phyloP scores from a whole-genome alignment of 2,329 filamentous ascomycete genomes.

The Arthrinium puccinioides region DNA sequence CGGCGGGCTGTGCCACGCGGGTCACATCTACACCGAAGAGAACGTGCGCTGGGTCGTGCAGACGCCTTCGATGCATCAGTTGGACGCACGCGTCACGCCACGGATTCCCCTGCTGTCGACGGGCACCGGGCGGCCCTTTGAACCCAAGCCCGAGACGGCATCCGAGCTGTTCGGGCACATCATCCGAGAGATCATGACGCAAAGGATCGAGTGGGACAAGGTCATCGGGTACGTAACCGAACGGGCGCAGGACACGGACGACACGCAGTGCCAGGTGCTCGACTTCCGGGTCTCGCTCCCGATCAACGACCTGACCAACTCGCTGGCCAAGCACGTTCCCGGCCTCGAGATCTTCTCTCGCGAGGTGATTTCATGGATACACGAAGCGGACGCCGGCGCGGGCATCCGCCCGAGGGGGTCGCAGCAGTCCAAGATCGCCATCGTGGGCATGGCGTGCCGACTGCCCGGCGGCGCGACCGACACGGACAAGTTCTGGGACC shows the following conservation, averaged over 20 bases:
- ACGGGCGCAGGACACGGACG: no score
- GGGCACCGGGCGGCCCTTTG: conserved; percentile 19
- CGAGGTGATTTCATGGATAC: no score
- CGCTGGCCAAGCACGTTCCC: no score
- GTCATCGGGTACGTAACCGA: no score
- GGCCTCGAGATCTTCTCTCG: no score
- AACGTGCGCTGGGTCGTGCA: conserved; percentile 20
- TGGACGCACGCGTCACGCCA: background rate
- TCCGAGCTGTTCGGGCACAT: conserved; percentile 16
- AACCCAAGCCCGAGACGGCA: conserved; percentile 14
- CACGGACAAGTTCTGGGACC: conserved; percentile 54
- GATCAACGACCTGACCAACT: no score
- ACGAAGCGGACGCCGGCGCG: no score
- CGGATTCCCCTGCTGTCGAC: no score
- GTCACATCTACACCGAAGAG: conserved; percentile 26
- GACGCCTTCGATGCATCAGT: background rate
- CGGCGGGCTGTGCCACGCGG: conserved; percentile 30
- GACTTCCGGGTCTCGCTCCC: no score
- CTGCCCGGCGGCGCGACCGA: conserved; percentile 53
- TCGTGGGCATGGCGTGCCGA: conserved; percentile 58
- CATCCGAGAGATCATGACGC: conserved; percentile 22
- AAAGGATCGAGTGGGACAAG: conserved; percentile 21
- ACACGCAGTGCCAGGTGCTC: no score
- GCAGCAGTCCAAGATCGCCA: conserved; percentile 51
- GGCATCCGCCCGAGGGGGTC: conserved; percentile 5